Evolutionary conservation across 2,329 filamentous ascomycete species (phyloP), one percentile per base, ranked within the genome.

Genomic region (Cercospora brassicicola): DNA sequence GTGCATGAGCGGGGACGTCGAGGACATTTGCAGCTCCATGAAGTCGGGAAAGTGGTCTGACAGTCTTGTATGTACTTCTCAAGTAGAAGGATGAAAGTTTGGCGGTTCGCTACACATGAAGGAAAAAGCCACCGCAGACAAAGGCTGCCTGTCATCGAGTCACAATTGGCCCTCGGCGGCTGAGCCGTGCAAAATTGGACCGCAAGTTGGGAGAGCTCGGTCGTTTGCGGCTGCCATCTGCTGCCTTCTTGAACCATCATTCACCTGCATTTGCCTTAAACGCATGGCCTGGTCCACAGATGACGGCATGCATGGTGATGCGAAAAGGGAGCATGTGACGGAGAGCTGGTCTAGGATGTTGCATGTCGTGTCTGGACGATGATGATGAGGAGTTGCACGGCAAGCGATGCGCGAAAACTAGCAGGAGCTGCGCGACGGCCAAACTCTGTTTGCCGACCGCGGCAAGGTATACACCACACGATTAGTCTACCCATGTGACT

Each of bases 21-120:
- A 51, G 15, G 59, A 18, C 59, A 63, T 56, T 20, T 57, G 65
- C 42, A 23, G 36, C 33, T 60, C 39, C 59, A 55, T 63, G 61
- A 51, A 59, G 48, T 23, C 42, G 59, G 20, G 8, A 4, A 48
- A 31, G 53, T n/a, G 26, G 53, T 30, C n/a, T 57, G 53, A 30
- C 2, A 10, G 18, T 51, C 45, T 31, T 57, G 30, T 30, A 20
- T 28, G 53, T 56, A 56, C 23, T 55, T 15, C 13, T 53, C 48
- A 18, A 30, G 53, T 18, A 57, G 26, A n/a, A 30, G 48, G 59
- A 11, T 33, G 53, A 62, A 59, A 33, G 55, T 67, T 59, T 39
- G 51, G 53, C 26, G 36, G 53, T 33, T 57, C 53, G 53, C 26
- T 57, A n/a, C 53, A 57, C 26, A 57, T 30, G 48, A 20, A 18